phyloP scores from a whole-genome alignment of 2,329 filamentous ascomycete genomes.

The Delphinella strobiligena region DNA sequence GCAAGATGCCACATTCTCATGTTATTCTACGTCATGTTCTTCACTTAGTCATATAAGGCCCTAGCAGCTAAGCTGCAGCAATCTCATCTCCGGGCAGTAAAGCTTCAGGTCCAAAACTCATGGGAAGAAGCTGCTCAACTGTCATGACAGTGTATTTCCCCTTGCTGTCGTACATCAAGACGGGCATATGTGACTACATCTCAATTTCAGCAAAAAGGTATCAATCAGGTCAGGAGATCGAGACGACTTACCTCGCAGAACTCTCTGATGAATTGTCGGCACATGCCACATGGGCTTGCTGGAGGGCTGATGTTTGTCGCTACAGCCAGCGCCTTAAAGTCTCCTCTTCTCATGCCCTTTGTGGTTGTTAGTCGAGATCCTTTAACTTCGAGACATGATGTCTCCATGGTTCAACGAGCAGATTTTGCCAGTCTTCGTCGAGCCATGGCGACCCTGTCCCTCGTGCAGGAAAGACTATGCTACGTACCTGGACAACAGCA shows the following conservation, averaged over 20 bases:
- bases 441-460: not conserved
- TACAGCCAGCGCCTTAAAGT: slow-evolving; percentile 72
- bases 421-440: not conserved
- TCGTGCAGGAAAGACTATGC: no score
- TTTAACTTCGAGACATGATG: no score
- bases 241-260: slow-evolving; percentile 29
- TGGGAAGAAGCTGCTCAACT: slow-evolving; percentile 48
- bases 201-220: not conserved
- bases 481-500: slow-evolving; percentile 47
- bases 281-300: slow-evolving; percentile 77
- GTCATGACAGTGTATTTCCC: slow-evolving; percentile 59
- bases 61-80: not conserved
- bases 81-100: slow-evolving; percentile 15
- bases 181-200: slow-evolving; percentile 52
- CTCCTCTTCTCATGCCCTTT: slow-evolving; percentile 27
- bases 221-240: not conserved
- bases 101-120: slow-evolving; percentile 42
- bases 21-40: no score
- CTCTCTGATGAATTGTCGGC: slow-evolving; percentile 60
- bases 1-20: no score
- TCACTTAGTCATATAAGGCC: no score
- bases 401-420: not conserved
- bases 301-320: slow-evolving; percentile 53
- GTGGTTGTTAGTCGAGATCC: not conserved
- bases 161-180: slow-evolving; percentile 88